A percentile compares a stretch with the other conserved stretches of the same genome.
Conservation (phyloP, 2,329 filamentous ascomycete species). For the Trichoderma arundinaceum region DNA sequence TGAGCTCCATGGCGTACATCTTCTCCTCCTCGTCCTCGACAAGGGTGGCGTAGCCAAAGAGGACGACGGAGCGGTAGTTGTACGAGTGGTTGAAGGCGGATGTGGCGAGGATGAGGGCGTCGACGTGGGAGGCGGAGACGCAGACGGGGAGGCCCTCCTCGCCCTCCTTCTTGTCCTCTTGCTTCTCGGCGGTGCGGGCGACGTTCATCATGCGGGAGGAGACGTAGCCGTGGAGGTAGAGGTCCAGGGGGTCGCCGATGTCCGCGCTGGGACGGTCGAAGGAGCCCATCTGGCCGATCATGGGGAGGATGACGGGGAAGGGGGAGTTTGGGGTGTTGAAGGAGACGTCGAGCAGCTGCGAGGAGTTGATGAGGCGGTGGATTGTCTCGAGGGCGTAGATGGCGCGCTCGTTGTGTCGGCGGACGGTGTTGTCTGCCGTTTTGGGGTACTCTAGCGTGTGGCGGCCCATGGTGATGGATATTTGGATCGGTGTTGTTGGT, state of each 20-base stretch:
- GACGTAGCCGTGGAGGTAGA: conserved; percentile 86
- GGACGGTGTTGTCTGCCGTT: conserved; percentile 67
- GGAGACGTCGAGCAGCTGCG: conserved; percentile 79
- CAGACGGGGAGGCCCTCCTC: conserved; percentile 69
- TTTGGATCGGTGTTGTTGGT: too few species aligned
- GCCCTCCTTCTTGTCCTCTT: not conserved
- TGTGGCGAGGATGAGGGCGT: conserved; percentile 79
- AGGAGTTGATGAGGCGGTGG: conserved; percentile 75
- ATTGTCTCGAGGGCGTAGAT: conserved; percentile 75
- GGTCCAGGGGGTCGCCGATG: conserved; percentile 69
- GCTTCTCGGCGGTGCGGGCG: conserved; percentile 42
- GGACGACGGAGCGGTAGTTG: conserved; percentile 81
- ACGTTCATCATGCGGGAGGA: conserved; percentile 77
- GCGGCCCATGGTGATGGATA: conserved; percentile 43
- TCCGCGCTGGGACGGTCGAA: conserved; percentile 67
- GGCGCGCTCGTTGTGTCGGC: conserved; percentile 68
- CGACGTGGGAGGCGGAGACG: conserved; percentile 74
- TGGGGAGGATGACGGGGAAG: conserved; percentile 79
- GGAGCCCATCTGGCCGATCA: conserved; percentile 83
- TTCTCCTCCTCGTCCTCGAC: conserved; percentile 74
- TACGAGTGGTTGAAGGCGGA: conserved; percentile 83
- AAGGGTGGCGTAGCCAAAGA: conserved; percentile 74
- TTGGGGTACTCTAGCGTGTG: conserved; percentile 65
- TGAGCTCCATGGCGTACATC: conserved; percentile 75
- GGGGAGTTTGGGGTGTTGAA: conserved; percentile 69